Percentiles rank a stretch among this genome's conserved stretches.
Conservation (phyloP, 164 flowering plant species). For the Taxillus chinensis region DNA sequence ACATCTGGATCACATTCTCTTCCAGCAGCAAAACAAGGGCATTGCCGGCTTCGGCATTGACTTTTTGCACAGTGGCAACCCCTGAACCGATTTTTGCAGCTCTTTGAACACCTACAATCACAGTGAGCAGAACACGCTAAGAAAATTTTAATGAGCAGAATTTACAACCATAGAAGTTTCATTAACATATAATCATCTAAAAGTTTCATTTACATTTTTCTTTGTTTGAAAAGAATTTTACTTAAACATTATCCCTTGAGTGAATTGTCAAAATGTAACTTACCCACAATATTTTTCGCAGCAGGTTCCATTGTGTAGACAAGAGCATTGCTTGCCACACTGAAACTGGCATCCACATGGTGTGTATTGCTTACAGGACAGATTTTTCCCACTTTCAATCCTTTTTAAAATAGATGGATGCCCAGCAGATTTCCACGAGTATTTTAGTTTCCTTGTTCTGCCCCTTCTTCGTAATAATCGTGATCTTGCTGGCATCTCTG, state of each 20-base stretch:
- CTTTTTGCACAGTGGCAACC: conserved; percentile 99
- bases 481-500: conserved; percentile 53
- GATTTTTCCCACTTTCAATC: conserved; percentile 74
- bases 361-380: conserved; percentile 65
- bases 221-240: not conserved
- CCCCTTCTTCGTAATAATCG: conserved; percentile 74
- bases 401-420: conserved; percentile 84
- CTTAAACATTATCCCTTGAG: too few species aligned
- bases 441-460: conserved; percentile 68
- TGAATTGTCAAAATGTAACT: conserved; percentile 13
- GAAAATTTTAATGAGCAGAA: too few species aligned
- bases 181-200: too few species aligned
- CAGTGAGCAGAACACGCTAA: too few species aligned
- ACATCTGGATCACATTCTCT: conserved; percentile 99
- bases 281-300: conserved; percentile 99
- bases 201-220: not conserved
- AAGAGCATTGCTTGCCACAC: conserved; percentile 92
- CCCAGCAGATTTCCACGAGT: conserved; percentile 88
- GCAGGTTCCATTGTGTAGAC: conserved; percentile 76
- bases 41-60: conserved; percentile 95
- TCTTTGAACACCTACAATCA: conserved; percentile 71
- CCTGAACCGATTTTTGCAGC: conserved; percentile 91
- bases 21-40: conserved; percentile 98
- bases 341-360: conserved; percentile 77
- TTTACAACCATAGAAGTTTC: too few species aligned